Evolutionary conservation across 2,329 filamentous ascomycete genomes (phyloP).

Genomic region (Amauroascus verrucosus): DNA sequence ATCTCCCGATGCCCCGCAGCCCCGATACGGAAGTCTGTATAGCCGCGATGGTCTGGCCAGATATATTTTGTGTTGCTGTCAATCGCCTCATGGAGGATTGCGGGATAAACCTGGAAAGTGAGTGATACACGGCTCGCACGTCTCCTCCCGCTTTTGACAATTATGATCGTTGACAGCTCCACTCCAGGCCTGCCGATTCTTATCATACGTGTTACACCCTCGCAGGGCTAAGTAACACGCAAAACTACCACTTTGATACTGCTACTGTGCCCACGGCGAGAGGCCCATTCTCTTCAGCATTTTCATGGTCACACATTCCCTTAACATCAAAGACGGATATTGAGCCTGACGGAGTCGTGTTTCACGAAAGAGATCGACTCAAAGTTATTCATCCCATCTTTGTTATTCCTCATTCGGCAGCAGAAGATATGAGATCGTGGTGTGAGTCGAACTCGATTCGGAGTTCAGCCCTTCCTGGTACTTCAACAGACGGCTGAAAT

Average conservation of each 20-base stretch:
- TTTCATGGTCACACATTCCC: conserved; percentile 33
- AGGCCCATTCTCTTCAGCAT: conserved; percentile 27
- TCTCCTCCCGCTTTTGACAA: background rate
- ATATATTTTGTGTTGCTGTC: conserved; percentile 84
- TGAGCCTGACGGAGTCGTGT: conserved; percentile 42
- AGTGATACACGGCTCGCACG: conserved; percentile 29
- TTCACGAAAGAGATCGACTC: conserved; percentile 61
- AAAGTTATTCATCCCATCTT: conserved; percentile 71
- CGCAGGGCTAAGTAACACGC: conserved; percentile 70
- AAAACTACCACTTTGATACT: conserved; percentile 42
- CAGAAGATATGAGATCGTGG: conserved; percentile 54
- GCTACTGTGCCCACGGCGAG: conserved; percentile 1
- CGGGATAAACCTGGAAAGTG: conserved; percentile 89
- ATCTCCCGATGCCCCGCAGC: conserved; percentile 18
- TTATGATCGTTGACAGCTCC: conserved; percentile 4
- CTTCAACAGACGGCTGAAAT: background rate
- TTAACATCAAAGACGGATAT: conserved; percentile 38
- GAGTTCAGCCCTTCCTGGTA: background rate
- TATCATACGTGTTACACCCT: conserved; percentile 93
- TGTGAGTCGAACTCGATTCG: conserved; percentile 47
- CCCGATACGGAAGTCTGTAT: conserved; percentile 44
- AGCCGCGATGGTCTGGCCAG: conserved; percentile 74
- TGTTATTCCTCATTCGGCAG: conserved; percentile 63
- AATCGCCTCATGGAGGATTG: conserved; percentile 67
- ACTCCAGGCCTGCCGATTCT: conserved; percentile 59